phyloP scores from a whole-genome alignment of 345 rosid species.

The Eucalyptus cloeziana region DNA sequence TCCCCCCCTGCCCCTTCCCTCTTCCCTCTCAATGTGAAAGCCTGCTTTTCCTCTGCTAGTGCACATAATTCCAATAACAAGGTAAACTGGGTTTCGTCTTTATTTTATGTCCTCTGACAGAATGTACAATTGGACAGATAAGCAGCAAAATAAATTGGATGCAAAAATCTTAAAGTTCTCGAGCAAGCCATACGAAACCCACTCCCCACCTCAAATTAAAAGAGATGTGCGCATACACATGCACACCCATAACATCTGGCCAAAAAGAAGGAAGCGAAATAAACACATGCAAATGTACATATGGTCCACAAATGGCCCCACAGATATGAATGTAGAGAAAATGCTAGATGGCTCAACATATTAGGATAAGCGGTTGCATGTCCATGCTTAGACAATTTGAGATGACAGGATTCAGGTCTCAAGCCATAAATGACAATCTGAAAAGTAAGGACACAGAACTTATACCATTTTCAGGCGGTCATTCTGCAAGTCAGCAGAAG shows the following conservation, averaged over 20 bases:
- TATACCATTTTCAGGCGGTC: constrained; percentile 67
- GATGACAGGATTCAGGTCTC: neutral
- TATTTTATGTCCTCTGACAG: neutral
- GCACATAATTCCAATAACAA: neutral
- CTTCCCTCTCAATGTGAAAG: neutral
- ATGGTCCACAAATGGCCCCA: neutral
- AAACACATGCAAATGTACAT: neutral
- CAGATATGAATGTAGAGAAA: neutral
- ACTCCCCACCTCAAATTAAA: neutral
- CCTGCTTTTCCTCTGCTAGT: neutral
- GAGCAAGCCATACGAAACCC: neutral
- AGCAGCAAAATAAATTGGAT: neutral
- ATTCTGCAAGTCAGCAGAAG: constrained; percentile 54
- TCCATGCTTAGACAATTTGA: neutral
- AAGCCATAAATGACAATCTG: neutral
- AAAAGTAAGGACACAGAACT: neutral
- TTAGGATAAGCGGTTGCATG: neutral
- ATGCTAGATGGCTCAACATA: neutral
- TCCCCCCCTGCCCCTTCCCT: no score
- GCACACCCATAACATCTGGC: neutral
- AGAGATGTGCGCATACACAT: neutral
- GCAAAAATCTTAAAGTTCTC: neutral
- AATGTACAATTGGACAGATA: neutral
- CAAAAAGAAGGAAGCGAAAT: neutral
- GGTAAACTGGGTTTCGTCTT: neutral